Percentiles rank a stretch among this genome's conserved stretches.
These are phyloP conservation scores for Fusarium pininemorale DNA, from an alignment of 2,329 filamentous ascomycete species.

Conservation along the genomic window DNA sequence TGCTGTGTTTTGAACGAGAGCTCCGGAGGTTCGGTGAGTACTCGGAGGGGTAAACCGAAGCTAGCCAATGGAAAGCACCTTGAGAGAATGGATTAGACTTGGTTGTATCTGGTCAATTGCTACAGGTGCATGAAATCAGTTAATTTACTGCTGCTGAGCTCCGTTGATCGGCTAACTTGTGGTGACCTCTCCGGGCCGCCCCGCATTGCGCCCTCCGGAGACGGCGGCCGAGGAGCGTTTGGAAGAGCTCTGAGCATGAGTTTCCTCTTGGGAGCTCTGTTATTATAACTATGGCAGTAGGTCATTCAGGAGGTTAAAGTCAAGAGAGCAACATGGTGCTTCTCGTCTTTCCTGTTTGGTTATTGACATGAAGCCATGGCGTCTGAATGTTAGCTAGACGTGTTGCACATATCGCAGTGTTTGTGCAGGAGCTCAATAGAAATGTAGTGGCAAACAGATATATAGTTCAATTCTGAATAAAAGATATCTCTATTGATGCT, in stretches of 20 bases:
- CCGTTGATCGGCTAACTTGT: conserved; percentile 38
- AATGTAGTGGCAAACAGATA: neutral
- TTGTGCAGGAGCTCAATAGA: neutral
- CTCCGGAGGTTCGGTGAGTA: conserved; percentile 20
- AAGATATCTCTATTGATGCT: neutral
- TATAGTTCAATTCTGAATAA: neutral
- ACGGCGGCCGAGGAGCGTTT: conserved; percentile 6
- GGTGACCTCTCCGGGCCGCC: conserved; percentile 5
- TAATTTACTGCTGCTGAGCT: conserved; percentile 24
- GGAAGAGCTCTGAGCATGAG: neutral
- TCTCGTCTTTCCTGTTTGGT: neutral
- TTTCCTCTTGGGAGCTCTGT: neutral
- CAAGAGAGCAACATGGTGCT: neutral
- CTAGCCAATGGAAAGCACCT: conserved; percentile 8
- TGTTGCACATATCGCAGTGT: neutral
- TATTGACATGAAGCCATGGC: neutral
- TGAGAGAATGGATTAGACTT: conserved; percentile 1
- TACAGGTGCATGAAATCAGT: conserved; percentile 7
- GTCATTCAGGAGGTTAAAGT: neutral
- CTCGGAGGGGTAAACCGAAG: conserved; percentile 25
- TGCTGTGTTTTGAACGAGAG: conserved; percentile 19
- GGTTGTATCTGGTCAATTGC: neutral
- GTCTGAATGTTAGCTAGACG: neutral
- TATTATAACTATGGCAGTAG: neutral
- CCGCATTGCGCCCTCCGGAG: conserved; percentile 33